Base-by-base conservation (phyloP, 1,139 yeast genomes). In the Nadsonia commutata region DNA sequence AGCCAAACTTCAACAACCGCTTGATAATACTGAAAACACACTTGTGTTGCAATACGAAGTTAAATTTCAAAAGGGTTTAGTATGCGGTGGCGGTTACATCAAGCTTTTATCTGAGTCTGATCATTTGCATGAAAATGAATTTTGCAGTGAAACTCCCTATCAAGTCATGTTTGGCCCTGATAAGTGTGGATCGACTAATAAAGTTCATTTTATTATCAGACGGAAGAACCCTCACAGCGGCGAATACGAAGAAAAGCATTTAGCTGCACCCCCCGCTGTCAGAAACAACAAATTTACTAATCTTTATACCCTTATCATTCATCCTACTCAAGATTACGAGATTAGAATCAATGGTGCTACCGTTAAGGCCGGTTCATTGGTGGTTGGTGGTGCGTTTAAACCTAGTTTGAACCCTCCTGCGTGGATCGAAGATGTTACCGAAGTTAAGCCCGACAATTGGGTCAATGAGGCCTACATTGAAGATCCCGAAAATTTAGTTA, bases 111-210 rank as follows among this genome's bases (percentile, higher is more conserved):
- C 76, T 33, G 68, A 66, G n/a, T 65, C 65, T 8, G 73, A 65
- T 3, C 68, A 66, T 18, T 64, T 71, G 20, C 62, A 58, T 42
- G 64, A 62, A 9, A 64, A 66, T 48, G 70, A 67, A 54, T 78
- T 81, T 62, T 67, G 65, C 52, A 71, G 74, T 48, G 74, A 70
- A 19, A 71, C 94, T 5, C 82, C 88, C 1, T 85, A 80, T 63
- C 85, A 80, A 58, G 63, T 88, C 50, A 81, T 86, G 93, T 88
- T 88, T 67, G 97, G 96, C 20, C 97, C 97, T 33, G 97, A 88
- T 62, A 74, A 71, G 58, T 88, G 97, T 65, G 94, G 94, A 2
- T 60, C 77, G 42, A 73, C 79, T 40, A 82, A 85, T 64, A 79
- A 78, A 61, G 78, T 86, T 22, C 94, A 82, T 56, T 75, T 86